These are phyloP conservation scores for Acanthamoeba quina DNA, from an alignment of 208 protist genomes.

Conservation along the genomic window DNA sequence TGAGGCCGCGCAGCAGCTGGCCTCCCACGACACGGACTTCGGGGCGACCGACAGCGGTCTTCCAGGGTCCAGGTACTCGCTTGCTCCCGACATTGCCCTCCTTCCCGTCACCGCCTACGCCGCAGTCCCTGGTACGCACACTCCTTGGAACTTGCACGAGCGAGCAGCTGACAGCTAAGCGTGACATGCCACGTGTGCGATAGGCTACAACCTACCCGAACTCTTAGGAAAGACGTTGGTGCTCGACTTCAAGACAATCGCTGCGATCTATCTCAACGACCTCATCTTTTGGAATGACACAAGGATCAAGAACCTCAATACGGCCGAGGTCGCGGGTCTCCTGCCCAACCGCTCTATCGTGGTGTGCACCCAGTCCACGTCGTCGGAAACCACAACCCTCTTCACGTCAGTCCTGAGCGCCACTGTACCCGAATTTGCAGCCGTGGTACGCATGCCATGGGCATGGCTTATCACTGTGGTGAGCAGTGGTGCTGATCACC, in stretches of 20 bases:
- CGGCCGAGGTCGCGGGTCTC: background rate
- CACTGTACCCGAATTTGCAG: background rate
- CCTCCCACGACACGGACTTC: background rate
- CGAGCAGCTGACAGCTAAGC: too few species aligned
- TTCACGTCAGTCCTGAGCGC: constrained; percentile 4
- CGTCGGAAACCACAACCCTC: background rate
- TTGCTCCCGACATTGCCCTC: background rate
- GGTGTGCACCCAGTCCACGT: background rate
- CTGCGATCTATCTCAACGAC: background rate
- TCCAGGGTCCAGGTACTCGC: background rate
- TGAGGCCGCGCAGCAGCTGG: background rate
- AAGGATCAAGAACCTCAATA: background rate
- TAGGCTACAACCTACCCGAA: constrained; percentile 13
- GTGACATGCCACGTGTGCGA: too few species aligned
- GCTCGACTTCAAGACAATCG: background rate
- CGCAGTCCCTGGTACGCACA: background rate
- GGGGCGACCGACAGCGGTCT: constrained; percentile 2
- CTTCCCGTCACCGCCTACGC: background rate
- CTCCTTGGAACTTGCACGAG: too few species aligned
- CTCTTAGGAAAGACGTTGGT: background rate
- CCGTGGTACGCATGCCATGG: background rate
- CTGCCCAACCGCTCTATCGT: background rate
- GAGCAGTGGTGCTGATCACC: background rate
- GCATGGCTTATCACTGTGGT: background rate
- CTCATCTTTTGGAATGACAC: background rate